Base-by-base conservation (phyloP, 495 filamentous ascomycete species). In the Articulospora tetracladia region DNA sequence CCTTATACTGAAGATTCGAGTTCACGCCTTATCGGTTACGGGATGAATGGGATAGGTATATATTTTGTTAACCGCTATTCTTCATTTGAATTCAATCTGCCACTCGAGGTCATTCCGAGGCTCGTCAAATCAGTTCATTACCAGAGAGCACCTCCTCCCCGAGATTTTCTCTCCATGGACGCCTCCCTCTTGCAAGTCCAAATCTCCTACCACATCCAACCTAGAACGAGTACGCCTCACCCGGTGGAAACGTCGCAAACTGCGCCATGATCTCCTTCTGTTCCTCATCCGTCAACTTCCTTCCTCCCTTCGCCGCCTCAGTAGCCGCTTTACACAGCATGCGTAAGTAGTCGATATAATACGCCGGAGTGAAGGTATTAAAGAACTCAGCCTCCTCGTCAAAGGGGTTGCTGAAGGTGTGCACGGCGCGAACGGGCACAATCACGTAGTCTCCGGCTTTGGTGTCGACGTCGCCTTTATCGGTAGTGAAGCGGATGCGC, bases 351-450 rank as follows among this genome's bases (percentile, higher is more conserved):
- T 77, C 75, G 60, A 81, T 74, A 70, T 77, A 77, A 66, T 76
- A 78, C 34, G 73, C 72, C 22, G 79, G 82, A 59, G 79, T 83
- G 52, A 74, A 78, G 2, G 78, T 83, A 69, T 80, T 83, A 66
- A 81, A 79, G 65, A 83, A 79, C 68, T 73, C 74, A 27, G 76
- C 74, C 55, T 79, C 79, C 57, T 79, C 80, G 22, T 80, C 76
- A 19, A 72, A 76, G 28, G 78, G 75, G 55, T 84, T 82, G 55
- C 70, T 76, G 67, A 83, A 81, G n/a, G 77, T 80, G 60, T 83
- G 78, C 24, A 80, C 72, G 32, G 77, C 77, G 12, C 79, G n/a
- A 19, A 74, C 74, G 13, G 78, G 77, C 15, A 85, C 77, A 1
- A 76, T 74, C 65, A 82, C 77, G 51, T 78, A 73, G 58, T 84